Evolutionary conservation across 2,329 filamentous ascomycete genomes (phyloP), one percentile per base, ranked within the genome.

Genomic region (Ophiostoma ips): DNA sequence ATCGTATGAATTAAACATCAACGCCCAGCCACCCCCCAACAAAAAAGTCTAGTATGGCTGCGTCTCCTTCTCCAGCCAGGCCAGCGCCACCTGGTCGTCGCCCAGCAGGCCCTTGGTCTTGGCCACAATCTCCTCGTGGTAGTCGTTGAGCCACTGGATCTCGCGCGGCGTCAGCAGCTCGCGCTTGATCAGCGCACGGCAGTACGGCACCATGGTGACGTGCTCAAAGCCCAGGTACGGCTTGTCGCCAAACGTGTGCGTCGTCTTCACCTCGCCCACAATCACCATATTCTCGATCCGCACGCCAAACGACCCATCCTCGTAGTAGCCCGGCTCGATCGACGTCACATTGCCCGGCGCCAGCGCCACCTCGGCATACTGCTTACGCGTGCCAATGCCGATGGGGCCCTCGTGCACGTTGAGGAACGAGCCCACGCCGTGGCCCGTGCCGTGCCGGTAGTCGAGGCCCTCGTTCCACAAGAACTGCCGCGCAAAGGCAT

Each of bases 381-480:
- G 86, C 36, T 94, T 79, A 41, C 92, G 77, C 10, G 89, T 95
- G 28, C 92, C 92, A 53, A 98, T 94, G 18, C 92, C 92, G 54
- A 98, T 94, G 1, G 92, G 92, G 0, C 92, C 92, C 68, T 98
- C 92, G 63, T 98, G 92, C 0, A 98, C 92, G 58, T 98, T 98
- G 60, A 98, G 70, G 66, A 83, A 98, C 1, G 88, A 95, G 28
- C 92, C 92, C 34, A 98, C 85, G 40, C 92, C 92, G 63, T 98
- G 92, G 10, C 92, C 92, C 5, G 92, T 98, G 51, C 92, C 92
- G 63, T 98, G 92, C 35, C 92, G 80, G 66, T 95, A 98, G 63
- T 98, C 92, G 12, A 98, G 72, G 0, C 92, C 92, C 60, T 90
- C 76, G 61, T 72, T 84, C 92, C 92, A 98, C 53, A 98, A 74